Conservation (phyloP, 177 flowering plant genomes). For the Vitis hybrid region DNA sequence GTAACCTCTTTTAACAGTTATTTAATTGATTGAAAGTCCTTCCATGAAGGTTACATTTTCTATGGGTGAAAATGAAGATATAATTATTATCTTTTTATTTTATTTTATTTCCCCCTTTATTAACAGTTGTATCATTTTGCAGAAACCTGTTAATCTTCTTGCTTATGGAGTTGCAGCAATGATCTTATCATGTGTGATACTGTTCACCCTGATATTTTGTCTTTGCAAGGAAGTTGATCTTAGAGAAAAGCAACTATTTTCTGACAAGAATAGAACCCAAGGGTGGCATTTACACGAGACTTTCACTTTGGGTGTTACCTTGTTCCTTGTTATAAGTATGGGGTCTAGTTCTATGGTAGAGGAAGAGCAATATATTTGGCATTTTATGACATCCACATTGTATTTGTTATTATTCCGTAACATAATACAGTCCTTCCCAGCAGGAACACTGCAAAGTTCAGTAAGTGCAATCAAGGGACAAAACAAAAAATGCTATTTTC, state of each 20-base stretch:
- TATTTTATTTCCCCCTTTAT: neutral
- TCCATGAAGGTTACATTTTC: neutral
- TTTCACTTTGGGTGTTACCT: constrained; percentile 39
- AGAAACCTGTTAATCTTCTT: constrained; percentile 74
- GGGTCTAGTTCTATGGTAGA: constrained; percentile 96
- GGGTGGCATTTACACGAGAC: constrained; percentile 58
- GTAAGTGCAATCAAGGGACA: constrained; percentile 17
- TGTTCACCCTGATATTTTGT: constrained; percentile 42
- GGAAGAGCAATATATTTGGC: constrained; percentile 96
- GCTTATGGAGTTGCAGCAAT: constrained; percentile 60
- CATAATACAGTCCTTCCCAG: constrained; percentile 34
- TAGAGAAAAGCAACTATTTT: constrained; percentile 17
- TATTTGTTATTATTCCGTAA: constrained; percentile 63
- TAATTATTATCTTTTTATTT: neutral
- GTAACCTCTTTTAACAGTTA: constrained; percentile 9
- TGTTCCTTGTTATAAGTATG: constrained; percentile 64
- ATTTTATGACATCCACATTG: constrained; percentile 69
- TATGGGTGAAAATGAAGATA: neutral
- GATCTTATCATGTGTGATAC: constrained; percentile 57
- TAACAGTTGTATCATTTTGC: constrained; percentile 31
- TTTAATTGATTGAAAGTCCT: constrained; percentile 9
- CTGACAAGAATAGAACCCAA: constrained; percentile 6
- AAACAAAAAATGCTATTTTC: constrained; percentile 15
- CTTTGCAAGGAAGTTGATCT: constrained; percentile 33
- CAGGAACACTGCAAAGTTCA: constrained; percentile 11